Base-by-base conservation (phyloP, 257 asterid genomes). In the Solanum commersonii region DNA sequence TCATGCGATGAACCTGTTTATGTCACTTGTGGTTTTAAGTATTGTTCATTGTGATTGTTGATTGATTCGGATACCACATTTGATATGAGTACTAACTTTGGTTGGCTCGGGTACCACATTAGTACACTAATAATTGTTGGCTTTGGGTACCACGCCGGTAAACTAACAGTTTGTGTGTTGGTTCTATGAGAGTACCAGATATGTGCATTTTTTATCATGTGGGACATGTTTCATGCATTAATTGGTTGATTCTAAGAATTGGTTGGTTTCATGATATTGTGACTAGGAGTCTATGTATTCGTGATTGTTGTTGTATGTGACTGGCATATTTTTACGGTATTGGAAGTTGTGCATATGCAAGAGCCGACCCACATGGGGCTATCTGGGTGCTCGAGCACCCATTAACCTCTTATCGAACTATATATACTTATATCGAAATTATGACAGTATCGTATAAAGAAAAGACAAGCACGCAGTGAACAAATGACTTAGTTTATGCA, bases 41-140 rank as follows among this genome's bases (percentile, higher is more conserved):
- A 3, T 52, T 52, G 23, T 52, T 52, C 1, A 52, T 52, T 52
- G 63, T 52, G 63, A 5, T 52, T 52, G 63, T 0, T 52, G 3
- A 1, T 52, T 52, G 63, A 6, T 16, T 52, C 1, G 0, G 23
- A 52, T 52, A 52, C 0, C 3, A 16, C 2, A 9, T 10, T 8
- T 38, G 42, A 52, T 18, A 52, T 1, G 23, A 5, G 0, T 52
- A 16, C 0, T 52, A 6, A 52, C n/a, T n/a, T n/a, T 16, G 63
- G 2, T 52, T 52, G 23, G 6, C 8, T 52, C 9, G 9, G 3
- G 3, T 16, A 52, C 1, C 9, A 52, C 3, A 52, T 1, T 16
- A 6, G 63, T 16, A 52, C 23, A 52, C 1, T 16, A 16, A 52
- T 16, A 16, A 16, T 52, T 3, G 1, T 52, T 52, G 63, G 23